Base-by-base conservation (phyloP, 345 rosid species). In the Salix suchowensis region DNA sequence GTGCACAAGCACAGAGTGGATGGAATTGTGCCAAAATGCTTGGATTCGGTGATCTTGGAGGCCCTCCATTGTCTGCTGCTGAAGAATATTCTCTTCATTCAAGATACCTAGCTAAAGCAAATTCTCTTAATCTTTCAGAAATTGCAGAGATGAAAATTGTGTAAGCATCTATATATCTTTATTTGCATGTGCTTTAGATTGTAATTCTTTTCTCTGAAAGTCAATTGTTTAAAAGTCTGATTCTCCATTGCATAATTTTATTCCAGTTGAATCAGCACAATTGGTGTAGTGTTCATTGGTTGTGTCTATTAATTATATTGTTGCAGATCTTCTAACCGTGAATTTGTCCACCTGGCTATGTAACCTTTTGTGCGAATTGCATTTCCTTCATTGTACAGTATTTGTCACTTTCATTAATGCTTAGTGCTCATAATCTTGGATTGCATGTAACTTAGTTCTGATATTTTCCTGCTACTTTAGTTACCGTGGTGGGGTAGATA, bases 21-120 rank as follows among this genome's bases (percentile, higher is more conserved):
- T 92, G 85, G 80, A 92, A 90, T 78, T 96, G 92, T 85, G 91
- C 92, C 80, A 93, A 91, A 79, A 34, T 92, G 77, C 88, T 96
- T 85, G 99, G 99, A 71, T 90, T 96, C 85, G 97, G 99, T 24
- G 92, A 96, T 80, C 88, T 96, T 55, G 93, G 97, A 79, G 95
- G 91, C 67, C 90, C 97, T 74, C 80, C 86, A 62, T 82, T 96
- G 42, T 88, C 99, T 75, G 89, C 90, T 70, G 92, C 98, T 48
- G 99, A 96, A 89, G 95, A 96, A 82, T 93, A 92, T 80, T 89
- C 97, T 18, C 94, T 96, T 77, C 99, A 96, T 85, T 89, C 99
- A 34, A 89, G 98, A 86, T 93, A 90, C 86, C 94, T 96, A 42
- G 85, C 98, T n/a, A 96, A 91, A 88, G 98, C 99, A 28, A 92